Base-by-base conservation (phyloP, 768 basidiomycete species). In the Lentinula boryana region DNA sequence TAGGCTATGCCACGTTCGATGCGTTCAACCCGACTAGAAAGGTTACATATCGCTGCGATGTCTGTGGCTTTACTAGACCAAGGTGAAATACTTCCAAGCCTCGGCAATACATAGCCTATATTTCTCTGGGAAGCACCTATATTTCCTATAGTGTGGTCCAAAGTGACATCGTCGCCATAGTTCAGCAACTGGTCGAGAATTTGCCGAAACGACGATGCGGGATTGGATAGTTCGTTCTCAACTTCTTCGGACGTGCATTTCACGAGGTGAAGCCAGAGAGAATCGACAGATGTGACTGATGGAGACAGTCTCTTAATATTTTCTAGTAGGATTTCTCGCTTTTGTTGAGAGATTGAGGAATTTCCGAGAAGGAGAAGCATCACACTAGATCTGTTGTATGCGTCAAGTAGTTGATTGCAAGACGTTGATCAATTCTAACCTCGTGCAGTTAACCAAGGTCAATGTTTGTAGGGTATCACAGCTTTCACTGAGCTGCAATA, bases 1-100 rank as follows among this genome's bases (percentile, higher is more conserved):
- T 87, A 93, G 5, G 81, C 84, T 18, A 85, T 66, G 6, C 96
- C 95, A 18, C 97, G 85, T 71, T 99, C 97, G 60, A 99, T 74
- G 41, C 97, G 84, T 63, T 89, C 83, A 56, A 99, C 75, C 58
- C 86, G 78, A 2, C 73, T 70, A 18, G 80, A 84, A 2, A 99
- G 85, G 57, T 88, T 88, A 76, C 97, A 99, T 56, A 98, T 84
- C 8, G 75, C 76, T 21, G 95, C 84, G 59, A 99, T 98, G 70
- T 99, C 95, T 0, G 96, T 98, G 2, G 97, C 96, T 75, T 99
- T 99, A 74, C 92, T 96, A 5, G 96, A 98, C 97, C 97, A 99
- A 2, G 97, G 95, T 4, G 96, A 98, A 67, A 98, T 89, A 3
- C 95, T 95, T 3, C 96, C 95, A 7, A 85, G 80, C 61, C 95